A percentile compares a stretch with the other conserved stretches of the same genome.
Conservation (phyloP, 352 stramenopile genomes). For the Pythium guiyangense region DNA sequence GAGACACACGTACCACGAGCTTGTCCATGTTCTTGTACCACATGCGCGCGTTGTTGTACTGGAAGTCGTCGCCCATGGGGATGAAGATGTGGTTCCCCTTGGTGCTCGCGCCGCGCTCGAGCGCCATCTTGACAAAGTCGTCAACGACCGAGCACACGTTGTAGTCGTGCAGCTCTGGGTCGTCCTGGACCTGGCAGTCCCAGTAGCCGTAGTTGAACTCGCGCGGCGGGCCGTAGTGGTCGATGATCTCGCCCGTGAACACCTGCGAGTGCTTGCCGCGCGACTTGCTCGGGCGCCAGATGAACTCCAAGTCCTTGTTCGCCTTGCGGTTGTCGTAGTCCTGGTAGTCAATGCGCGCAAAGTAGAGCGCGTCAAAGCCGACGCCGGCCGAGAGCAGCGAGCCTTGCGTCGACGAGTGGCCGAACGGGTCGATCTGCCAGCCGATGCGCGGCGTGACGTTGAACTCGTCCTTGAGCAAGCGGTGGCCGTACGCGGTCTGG, state of each 20-base stretch:
- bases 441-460: conserved; percentile 91
- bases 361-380: conserved; percentile 96
- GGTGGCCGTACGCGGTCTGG: conserved; percentile 96
- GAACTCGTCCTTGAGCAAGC: conserved; percentile 94
- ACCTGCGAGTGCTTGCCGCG: conserved; percentile 78
- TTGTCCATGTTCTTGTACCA: conserved; percentile 97
- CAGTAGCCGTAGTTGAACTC: conserved; percentile 70
- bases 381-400: conserved; percentile 88
- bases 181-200: conserved; percentile 83
- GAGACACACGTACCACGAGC: conserved; percentile 59
- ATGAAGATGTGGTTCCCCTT: conserved; percentile 85
- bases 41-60: conserved; percentile 84
- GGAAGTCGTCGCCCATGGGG: conserved; percentile 95
- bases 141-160: conserved; percentile 87
- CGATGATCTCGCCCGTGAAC: conserved; percentile 87
- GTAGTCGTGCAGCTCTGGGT: conserved; percentile 81
- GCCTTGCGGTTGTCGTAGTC: conserved; percentile 90
- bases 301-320: conserved; percentile 90
- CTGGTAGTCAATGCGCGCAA: conserved; percentile 97
- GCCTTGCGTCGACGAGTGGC: conserved; percentile 89
- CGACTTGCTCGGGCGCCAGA: conserved; percentile 92
- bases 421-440: conserved; percentile 99
- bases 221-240: conserved; percentile 69
- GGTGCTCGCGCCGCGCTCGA: conserved; percentile 62
- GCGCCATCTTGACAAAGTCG: conserved; percentile 74